A percentile compares a stretch with the other conserved stretches of the same genome.
These are phyloP conservation scores for Ganoderma boninense DNA, from an alignment of 1,284 basidiomycete genomes.

Conservation along the genomic window DNA sequence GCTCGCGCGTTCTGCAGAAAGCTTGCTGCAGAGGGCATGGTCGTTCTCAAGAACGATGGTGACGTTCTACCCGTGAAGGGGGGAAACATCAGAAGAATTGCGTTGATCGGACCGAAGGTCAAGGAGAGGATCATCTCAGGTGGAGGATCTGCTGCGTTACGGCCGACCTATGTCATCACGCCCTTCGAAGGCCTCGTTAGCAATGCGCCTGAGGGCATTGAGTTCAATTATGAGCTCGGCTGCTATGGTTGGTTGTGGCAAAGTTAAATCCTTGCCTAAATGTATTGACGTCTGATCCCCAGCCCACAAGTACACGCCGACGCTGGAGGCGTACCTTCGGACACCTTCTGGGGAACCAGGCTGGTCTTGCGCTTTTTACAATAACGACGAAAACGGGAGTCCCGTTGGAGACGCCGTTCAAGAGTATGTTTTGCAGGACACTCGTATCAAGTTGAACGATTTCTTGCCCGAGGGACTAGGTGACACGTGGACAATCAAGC, in stretches of 20 bases:
- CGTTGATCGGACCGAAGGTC: slow-evolving; percentile 56
- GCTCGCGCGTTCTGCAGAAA: slow-evolving; percentile 62
- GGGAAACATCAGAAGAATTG: slow-evolving; percentile 46
- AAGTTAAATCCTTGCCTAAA: not conserved
- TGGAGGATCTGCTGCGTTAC: slow-evolving; percentile 58
- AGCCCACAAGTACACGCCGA: slow-evolving; percentile 70
- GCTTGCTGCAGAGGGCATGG: slow-evolving; percentile 70
- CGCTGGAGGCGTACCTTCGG: slow-evolving; percentile 61
- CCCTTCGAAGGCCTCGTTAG: slow-evolving; percentile 66
- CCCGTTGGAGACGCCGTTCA: slow-evolving; percentile 51
- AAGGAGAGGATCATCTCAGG: slow-evolving; percentile 57
- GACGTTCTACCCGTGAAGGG: slow-evolving; percentile 52
- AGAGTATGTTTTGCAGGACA: slow-evolving; percentile 63
- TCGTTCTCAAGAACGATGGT: slow-evolving; percentile 73
- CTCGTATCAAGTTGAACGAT: slow-evolving; percentile 71
- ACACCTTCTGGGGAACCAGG: slow-evolving; percentile 61
- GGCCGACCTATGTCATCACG: slow-evolving; percentile 54
- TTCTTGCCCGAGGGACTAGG: slow-evolving; percentile 70
- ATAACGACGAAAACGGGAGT: slow-evolving; percentile 56
- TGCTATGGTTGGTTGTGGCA: slow-evolving; percentile 58
- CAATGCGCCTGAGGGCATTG: slow-evolving; percentile 54
- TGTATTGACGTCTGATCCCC: slow-evolving; percentile 3
- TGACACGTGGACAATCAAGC: slow-evolving; percentile 66
- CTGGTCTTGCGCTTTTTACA: slow-evolving; percentile 71
- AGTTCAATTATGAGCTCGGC: slow-evolving; percentile 61